phyloP scores from a whole-genome alignment of 345 rosid genomes.

The Litchi chinensis region DNA sequence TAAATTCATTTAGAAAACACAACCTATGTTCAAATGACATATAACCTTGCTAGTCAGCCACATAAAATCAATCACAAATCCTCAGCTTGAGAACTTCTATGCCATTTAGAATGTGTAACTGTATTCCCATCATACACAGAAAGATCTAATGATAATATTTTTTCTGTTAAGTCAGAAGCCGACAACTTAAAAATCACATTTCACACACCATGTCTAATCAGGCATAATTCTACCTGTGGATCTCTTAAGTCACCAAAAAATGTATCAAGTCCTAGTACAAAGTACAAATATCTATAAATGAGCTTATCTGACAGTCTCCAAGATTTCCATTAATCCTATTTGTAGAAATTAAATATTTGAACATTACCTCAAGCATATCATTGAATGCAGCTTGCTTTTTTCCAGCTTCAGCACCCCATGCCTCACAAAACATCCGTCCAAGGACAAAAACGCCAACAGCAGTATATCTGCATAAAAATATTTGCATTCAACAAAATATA shows the following conservation, averaged over 20 bases:
- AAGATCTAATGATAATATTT: not conserved
- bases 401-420: constrained; percentile 81
- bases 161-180: not conserved
- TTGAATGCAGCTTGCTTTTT: constrained; percentile 77
- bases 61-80: not conserved
- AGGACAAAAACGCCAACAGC: constrained; percentile 99
- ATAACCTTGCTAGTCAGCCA: constrained; percentile 10
- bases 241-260: not conserved
- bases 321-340: not conserved
- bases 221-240: not conserved
- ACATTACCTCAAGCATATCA: constrained; percentile 82
- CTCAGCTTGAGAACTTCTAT: not conserved
- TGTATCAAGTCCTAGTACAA: not conserved
- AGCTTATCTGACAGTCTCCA: not conserved
- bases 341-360: constrained; percentile 4
- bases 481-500: not conserved
- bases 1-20: not conserved
- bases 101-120: not conserved
- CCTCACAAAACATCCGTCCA: constrained; percentile 80
- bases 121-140: not conserved
- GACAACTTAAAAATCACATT: not conserved
- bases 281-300: not conserved
- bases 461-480: constrained; percentile 62
- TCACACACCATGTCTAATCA: not conserved
- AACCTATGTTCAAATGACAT: not conserved